Conservation (phyloP, 352 stramenopile species). For the Phytopythium oedochilum region DNA sequence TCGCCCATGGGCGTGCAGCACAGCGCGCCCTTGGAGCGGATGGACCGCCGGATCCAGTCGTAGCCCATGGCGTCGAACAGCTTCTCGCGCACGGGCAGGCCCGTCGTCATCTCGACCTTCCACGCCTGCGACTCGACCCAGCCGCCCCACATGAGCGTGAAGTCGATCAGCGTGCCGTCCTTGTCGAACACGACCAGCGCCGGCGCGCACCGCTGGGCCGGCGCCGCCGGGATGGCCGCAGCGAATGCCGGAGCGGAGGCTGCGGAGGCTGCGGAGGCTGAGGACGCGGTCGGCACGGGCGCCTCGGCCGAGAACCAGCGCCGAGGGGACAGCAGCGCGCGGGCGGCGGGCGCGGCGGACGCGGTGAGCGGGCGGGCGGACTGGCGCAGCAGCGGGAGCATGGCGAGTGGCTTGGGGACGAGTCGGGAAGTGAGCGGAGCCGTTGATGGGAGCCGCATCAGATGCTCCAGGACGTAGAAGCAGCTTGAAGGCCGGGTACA, state of each 20-base stretch:
- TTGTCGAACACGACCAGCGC: constrained; percentile 88
- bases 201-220: constrained; percentile 38
- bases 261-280: no score
- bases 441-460: no score
- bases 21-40: constrained; percentile 77
- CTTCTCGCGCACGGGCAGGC: constrained; percentile 73
- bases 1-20: constrained; percentile 85
- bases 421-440: not conserved
- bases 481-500: no score
- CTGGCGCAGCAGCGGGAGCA: not conserved
- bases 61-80: constrained; percentile 86
- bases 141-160: constrained; percentile 87
- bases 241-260: not conserved
- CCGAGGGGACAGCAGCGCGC: not conserved
- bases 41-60: constrained; percentile 77
- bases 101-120: constrained; percentile 83
- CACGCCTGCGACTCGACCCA: constrained; percentile 85
- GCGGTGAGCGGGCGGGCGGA: not conserved
- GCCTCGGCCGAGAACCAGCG: not conserved
- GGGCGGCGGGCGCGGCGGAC: not conserved
- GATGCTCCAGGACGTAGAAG: no score
- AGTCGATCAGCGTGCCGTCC: constrained; percentile 88
- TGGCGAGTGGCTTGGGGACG: not conserved
- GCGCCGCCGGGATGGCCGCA: constrained; percentile 2
- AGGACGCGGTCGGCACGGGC: not conserved